Evolutionary conservation across 306 rosid species (phyloP).

Genomic region (Quercus ilex): DNA sequence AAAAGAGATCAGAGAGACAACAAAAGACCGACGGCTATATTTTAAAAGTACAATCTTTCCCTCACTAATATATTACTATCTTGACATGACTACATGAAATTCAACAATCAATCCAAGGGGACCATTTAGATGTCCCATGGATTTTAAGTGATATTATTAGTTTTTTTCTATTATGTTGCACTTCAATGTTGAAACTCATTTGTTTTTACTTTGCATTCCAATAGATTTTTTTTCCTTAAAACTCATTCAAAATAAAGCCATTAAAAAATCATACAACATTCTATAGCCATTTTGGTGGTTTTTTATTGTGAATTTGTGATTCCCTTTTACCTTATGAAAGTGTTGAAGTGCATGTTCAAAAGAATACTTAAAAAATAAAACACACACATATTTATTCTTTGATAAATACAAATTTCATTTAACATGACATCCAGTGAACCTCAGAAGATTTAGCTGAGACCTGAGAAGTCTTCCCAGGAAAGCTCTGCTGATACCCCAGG

Average conservation of each 20-base stretch:
- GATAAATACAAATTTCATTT: background rate
- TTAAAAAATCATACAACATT: background rate
- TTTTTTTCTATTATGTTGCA: background rate
- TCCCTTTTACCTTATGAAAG: background rate
- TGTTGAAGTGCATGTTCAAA: background rate
- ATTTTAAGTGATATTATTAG: background rate
- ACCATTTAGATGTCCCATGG: background rate
- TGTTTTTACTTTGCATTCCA: background rate
- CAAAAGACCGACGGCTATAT: background rate
- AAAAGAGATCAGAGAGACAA: background rate
- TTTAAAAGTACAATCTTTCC: background rate
- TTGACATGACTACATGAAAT: background rate
- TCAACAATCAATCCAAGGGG: background rate
- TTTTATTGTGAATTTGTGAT: background rate
- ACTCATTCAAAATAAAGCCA: background rate
- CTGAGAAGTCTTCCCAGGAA: constrained; percentile 91
- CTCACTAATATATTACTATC: background rate
- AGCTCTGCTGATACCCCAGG: constrained; percentile 54
- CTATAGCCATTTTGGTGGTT: background rate
- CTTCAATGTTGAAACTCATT: background rate
- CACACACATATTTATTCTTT: too few species aligned
- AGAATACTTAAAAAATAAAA: background rate
- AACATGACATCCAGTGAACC: constrained; percentile 11
- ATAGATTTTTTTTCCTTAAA: background rate
- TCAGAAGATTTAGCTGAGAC: constrained; percentile 26